Evolutionary conservation across 352 stramenopile genomes (phyloP), one percentile per base, ranked within the genome.

Genomic region (Pythium brachiatum): DNA sequence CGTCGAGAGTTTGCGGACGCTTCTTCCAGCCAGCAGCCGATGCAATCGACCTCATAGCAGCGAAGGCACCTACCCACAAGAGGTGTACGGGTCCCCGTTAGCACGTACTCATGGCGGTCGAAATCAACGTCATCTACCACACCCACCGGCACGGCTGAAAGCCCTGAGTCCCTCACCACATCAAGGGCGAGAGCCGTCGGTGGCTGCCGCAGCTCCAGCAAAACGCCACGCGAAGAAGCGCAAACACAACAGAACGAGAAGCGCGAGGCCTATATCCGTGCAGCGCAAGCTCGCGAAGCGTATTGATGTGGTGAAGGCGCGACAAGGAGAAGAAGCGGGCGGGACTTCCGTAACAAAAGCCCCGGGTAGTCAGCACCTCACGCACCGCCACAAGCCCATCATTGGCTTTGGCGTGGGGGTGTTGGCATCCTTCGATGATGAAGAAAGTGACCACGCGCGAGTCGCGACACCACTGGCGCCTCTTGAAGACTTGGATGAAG

Each of bases 1-100:
- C 21, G 66, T 81, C 39, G 63, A 88, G 23, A 87, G 75, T 32
- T 70, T 92, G 20, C 83, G 81, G 38, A 86, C 74, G 44, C 69
- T 92, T 25, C 41, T 89, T 1, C 80, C 80, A 0, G 13, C 26
- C 25, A 69, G 48, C 18, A 57, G 57, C 3, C 26, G 58, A 27
- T 64, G 46, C 1, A 20, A 23, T 26, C 73, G 52, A 7, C 62
- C 34, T 63, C 65, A 65, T 39, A 71, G 46, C 55, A 59, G 43
- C 18, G 29, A 62, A 47, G 57, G 39, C 51, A 69, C 57, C 39
- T 26, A 44, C 51, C 15, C 20, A 38, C 50, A 56, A 3, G 48
- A 65, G 31, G 20, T 52, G 26, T 63, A 60, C 23, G 72, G 39
- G 57, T 55, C 26, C 44, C 70, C 25, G 15, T 6, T 25, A 2